Base-by-base conservation (phyloP, 1,284 basidiomycete genomes). In the Ustilago xerochloae region DNA sequence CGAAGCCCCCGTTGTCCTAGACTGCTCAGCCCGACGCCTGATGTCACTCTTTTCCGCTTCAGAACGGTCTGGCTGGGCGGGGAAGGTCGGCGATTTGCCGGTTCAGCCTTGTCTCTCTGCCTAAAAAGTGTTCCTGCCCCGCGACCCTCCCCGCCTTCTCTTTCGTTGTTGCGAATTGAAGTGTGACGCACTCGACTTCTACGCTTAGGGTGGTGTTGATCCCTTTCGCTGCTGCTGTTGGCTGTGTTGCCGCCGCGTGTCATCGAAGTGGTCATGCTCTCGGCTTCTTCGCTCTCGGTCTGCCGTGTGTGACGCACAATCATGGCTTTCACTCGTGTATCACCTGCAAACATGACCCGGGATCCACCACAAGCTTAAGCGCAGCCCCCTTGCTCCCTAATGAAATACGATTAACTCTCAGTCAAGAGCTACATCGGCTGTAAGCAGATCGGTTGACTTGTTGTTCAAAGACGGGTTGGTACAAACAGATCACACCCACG, bases 1-100 rank as follows among this genome's bases (percentile, higher is more conserved):
- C 32, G 30, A 33, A 10, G 15, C 29, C 29, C 55, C 47, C 62
- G 55, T 66, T 20, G 59, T 35, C 43, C 64, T 38, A 67, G 64
- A 49, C 18, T 38, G 51, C 43, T 62, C 57, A 67, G 54, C 36
- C 64, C 58, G 48, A 67, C 64, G 64, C 52, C n/a, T 49, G 32
- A 55, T 55, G 62, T 64, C 62, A 46, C 63, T 38, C 26, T 8
- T 32, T 57, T 16, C 35, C 26, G 13, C 29, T 38, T 24, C n/a
- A n/a, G n/a, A n/a, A n/a, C n/a, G n/a, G n/a, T 51, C 20, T 38
- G 22, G 20, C 38, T 39, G 30, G 20, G 60, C 50, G 56, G 63
- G 56, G 51, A 59, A 58, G 54, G n/a, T 51, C 51, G 46, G 47
- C 32, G 41, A 28, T 43, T 45, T 48, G 50, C 54, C 50, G 62